phyloP scores from a whole-genome alignment of 805 yeast genomes.

The Cyberlindnera japonica region DNA sequence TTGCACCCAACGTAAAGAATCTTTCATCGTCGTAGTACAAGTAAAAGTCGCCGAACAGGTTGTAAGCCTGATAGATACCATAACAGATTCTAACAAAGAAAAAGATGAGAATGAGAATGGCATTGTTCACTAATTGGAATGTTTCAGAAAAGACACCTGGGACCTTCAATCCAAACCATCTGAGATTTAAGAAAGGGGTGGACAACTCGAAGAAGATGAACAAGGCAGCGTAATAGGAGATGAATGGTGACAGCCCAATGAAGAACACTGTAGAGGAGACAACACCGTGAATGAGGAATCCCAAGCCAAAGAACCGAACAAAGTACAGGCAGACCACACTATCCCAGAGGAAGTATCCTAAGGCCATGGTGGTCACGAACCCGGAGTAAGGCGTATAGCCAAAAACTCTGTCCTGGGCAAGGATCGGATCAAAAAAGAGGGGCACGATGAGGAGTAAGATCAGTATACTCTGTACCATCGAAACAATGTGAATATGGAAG shows the following conservation, averaged over 20 bases:
- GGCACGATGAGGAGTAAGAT: slow-evolving; percentile 59
- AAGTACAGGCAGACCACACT: slow-evolving; percentile 53
- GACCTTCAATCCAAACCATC: slow-evolving; percentile 76
- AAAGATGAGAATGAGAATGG: slow-evolving; percentile 57
- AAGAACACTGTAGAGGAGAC: slow-evolving; percentile 68
- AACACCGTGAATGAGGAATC: slow-evolving; percentile 72
- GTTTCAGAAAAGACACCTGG: slow-evolving; percentile 56
- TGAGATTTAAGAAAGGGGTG: slow-evolving; percentile 81
- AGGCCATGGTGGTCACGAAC: slow-evolving; percentile 57
- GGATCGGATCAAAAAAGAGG: slow-evolving; percentile 51
- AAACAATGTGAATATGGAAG: slow-evolving; percentile 83
- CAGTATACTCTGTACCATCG: slow-evolving; percentile 74
- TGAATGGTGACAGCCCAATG: slow-evolving; percentile 60
- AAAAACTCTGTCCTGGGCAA: slow-evolving; percentile 46
- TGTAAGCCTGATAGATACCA: slow-evolving; percentile 66
- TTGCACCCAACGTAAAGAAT: slow-evolving; percentile 41
- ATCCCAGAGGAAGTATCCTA: slow-evolving; percentile 90
- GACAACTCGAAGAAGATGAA: slow-evolving; percentile 77
- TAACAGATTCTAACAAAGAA: slow-evolving; percentile 69
- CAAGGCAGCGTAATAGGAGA: slow-evolving; percentile 67
- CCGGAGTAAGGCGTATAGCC: slow-evolving; percentile 71
- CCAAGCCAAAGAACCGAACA: slow-evolving; percentile 60
- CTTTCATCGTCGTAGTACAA: slow-evolving; percentile 34
- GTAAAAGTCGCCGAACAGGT: slow-evolving; percentile 43
- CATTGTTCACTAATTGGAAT: slow-evolving; percentile 59